Conservation (phyloP, 2,329 filamentous ascomycete species). For the Botryotinia globosa region DNA sequence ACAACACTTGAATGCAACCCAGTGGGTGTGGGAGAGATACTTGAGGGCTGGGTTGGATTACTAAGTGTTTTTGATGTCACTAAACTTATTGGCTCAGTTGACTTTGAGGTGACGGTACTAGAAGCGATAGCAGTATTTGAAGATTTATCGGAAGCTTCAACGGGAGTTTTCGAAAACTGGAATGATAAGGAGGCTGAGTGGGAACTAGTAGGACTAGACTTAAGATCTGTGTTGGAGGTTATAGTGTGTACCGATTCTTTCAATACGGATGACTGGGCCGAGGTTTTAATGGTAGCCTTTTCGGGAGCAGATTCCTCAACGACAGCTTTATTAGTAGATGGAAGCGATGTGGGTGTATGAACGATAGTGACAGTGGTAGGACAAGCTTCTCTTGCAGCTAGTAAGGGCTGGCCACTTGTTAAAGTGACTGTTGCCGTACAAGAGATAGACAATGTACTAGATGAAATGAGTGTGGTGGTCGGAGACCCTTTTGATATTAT, state of each 20-base stretch:
- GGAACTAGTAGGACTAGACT: not conserved
- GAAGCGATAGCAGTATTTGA: not conserved
- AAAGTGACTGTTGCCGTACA: constrained; percentile 23
- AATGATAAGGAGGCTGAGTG: not conserved
- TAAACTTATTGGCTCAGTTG: not conserved
- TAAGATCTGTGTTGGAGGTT: not conserved
- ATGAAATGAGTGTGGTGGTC: constrained; percentile 15
- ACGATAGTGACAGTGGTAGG: constrained; percentile 19
- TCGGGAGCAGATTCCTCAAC: not conserved
- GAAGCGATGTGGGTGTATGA: not conserved
- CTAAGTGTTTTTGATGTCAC: not conserved
- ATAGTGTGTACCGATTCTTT: constrained; percentile 1
- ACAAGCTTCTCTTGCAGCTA: constrained; percentile 19
- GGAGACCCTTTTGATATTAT: constrained; percentile 19
- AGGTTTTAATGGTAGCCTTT: not conserved
- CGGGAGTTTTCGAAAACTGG: not conserved
- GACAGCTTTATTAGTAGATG: not conserved
- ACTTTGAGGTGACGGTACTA: not conserved
- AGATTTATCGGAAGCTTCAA: not conserved
- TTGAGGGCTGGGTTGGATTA: not conserved
- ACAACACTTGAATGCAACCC: not conserved
- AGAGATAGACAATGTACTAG: constrained; percentile 4
- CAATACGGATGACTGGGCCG: not conserved
- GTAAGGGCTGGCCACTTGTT: constrained; percentile 13
- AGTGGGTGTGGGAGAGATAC: not conserved